phyloP scores from a whole-genome alignment of 2,329 filamentous ascomycete genomes.

The Penicillium sp. region DNA sequence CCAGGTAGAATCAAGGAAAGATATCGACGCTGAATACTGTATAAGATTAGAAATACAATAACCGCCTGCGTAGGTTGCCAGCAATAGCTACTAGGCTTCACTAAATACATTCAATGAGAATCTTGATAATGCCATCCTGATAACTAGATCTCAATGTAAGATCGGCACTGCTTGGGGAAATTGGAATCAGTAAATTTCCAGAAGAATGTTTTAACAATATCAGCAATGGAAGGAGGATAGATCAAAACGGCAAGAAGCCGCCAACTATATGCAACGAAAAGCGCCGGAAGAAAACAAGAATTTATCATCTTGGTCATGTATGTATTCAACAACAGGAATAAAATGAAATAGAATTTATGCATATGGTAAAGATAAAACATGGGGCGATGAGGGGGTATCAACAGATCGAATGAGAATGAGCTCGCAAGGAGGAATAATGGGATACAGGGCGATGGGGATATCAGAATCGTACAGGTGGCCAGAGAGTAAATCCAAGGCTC shows the following conservation, averaged over 20 bases:
- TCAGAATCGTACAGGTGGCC: conserved; percentile 6
- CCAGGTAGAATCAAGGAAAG: not conserved
- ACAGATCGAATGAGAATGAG: conserved; percentile 14
- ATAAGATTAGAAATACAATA: not conserved
- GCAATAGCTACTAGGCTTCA: not conserved
- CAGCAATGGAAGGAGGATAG: not conserved
- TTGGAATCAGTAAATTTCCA: not conserved
- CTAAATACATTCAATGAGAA: not conserved
- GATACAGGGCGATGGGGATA: conserved; percentile 3
- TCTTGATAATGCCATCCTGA: not conserved
- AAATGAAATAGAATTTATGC: conserved; percentile 14
- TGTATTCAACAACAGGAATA: conserved; percentile 8
- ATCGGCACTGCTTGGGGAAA: not conserved
- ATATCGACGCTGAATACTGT: not conserved
- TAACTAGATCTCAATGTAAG: not conserved
- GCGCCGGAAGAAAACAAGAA: not conserved
- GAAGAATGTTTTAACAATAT: not conserved
- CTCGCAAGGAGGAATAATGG: conserved; percentile 4
- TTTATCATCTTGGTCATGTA: not conserved
- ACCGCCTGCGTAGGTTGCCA: not conserved
- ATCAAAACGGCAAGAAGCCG: not conserved
- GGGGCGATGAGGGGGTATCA: conserved; percentile 21
- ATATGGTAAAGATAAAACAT: conserved; percentile 11
- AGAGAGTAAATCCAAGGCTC: not conserved
- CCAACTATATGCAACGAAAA: conserved; percentile 1